These are phyloP conservation scores for Rubroboletus pulcherrimus DNA, from an alignment of 768 basidiomycete genomes.

Conservation along the genomic window DNA sequence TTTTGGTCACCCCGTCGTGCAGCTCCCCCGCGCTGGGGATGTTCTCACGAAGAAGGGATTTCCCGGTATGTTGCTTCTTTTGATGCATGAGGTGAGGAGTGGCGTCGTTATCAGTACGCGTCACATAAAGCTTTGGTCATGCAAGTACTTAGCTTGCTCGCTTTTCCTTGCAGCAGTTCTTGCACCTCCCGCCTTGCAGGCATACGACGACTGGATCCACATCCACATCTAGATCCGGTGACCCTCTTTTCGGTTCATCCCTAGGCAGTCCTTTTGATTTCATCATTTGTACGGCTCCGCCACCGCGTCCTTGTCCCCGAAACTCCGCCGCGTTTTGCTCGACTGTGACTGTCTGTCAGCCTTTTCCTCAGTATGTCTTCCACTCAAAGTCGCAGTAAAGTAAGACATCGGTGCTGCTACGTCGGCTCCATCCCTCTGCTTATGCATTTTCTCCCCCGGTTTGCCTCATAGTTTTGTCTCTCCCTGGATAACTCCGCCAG, in stretches of 20 bases:
- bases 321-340: background rate
- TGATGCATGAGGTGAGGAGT: constrained; percentile 21
- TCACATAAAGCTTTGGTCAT: constrained; percentile 24
- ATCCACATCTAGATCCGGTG: background rate
- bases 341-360: background rate
- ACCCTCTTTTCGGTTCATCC: background rate
- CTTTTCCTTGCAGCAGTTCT: constrained; percentile 5
- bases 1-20: background rate
- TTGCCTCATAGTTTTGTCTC: constrained; percentile 18
- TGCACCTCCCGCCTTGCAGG: constrained; percentile 18
- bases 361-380: constrained; percentile 13
- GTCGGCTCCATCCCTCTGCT: background rate
- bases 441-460: background rate
- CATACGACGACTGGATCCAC: constrained; percentile 21
- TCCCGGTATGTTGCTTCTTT: constrained; percentile 25
- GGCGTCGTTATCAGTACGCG: constrained; percentile 5
- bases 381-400: constrained; percentile 19
- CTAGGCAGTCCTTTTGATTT: background rate
- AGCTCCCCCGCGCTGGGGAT: background rate
- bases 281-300: background rate
- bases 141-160: background rate
- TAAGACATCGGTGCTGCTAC: constrained; percentile 3
- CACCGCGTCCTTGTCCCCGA: background rate
- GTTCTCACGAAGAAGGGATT: constrained; percentile 22
- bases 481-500: constrained; percentile 19